A percentile compares a stretch with the other conserved stretches of the same genome.
These are phyloP conservation scores for Pseudodiploospora longispora DNA, from an alignment of 2,329 filamentous ascomycete species.

Conservation along the genomic window DNA sequence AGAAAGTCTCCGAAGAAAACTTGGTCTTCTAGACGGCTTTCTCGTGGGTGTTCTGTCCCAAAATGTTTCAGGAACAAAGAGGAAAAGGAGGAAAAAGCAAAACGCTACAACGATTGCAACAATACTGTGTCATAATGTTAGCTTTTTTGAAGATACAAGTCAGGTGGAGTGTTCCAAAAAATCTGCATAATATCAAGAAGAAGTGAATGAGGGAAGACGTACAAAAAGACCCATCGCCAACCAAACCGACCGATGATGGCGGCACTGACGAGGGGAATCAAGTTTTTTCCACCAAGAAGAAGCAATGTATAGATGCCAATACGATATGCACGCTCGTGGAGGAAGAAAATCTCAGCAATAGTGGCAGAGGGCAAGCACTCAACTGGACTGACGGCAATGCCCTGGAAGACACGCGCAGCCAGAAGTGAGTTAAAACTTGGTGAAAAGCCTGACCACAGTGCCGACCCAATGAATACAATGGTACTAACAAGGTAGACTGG, in stretches of 20 bases:
- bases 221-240: constrained; percentile 93
- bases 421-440: constrained; percentile 73
- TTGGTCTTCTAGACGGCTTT: constrained; percentile 32
- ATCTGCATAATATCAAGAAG: background rate
- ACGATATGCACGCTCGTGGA: constrained; percentile 88
- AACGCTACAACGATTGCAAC: constrained; percentile 72
- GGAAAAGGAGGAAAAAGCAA: constrained; percentile 64
- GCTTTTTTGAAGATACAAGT: background rate
- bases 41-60: constrained; percentile 73
- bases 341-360: constrained; percentile 92
- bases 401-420: constrained; percentile 77
- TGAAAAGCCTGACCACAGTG: constrained; percentile 80
- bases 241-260: constrained; percentile 67
- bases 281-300: constrained; percentile 82
- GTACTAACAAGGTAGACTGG: constrained; percentile 78
- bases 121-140: constrained; percentile 46
- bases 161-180: background rate
- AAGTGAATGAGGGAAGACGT: constrained; percentile 20
- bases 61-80: constrained; percentile 92
- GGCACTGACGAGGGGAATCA: constrained; percentile 80
- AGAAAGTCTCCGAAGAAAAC: constrained; percentile 40
- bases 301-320: constrained; percentile 90
- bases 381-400: constrained; percentile 78
- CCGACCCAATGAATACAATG: constrained; percentile 66
- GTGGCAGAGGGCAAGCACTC: constrained; percentile 90